Evolutionary conservation across 108 stramenopile genomes (phyloP).

Genomic region (Seminavis robusta): DNA sequence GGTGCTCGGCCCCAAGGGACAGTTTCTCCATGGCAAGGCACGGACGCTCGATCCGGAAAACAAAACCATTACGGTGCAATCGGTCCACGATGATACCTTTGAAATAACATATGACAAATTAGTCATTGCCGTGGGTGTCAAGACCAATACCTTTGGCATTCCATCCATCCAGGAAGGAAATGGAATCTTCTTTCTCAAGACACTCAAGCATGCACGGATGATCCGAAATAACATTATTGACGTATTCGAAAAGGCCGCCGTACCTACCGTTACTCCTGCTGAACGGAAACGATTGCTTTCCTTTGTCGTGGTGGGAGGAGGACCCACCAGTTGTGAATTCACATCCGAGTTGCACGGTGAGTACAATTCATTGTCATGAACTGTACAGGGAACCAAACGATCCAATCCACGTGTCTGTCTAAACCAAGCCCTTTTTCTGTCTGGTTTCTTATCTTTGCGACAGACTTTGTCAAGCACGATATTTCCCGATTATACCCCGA

Average conservation of each 20-base stretch:
- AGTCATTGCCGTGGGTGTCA: slow-evolving; percentile 83
- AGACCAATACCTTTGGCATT: slow-evolving; percentile 73
- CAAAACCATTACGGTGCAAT: slow-evolving; percentile 31
- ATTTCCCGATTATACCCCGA: slow-evolving; percentile 87
- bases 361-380: slow-evolving; percentile 17
- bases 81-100: slow-evolving; percentile 37
- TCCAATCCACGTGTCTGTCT: background rate
- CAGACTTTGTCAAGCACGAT: slow-evolving; percentile 85
- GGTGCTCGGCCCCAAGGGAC: slow-evolving; percentile 37
- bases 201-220: slow-evolving; percentile 89
- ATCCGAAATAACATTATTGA: slow-evolving; percentile 94
- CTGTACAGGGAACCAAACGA: background rate
- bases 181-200: slow-evolving; percentile 93
- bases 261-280: slow-evolving; percentile 54
- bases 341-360: slow-evolving; percentile 81
- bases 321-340: slow-evolving; percentile 96
- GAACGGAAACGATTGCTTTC: slow-evolving; percentile 84
- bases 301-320: slow-evolving; percentile 97
- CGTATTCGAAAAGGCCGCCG: slow-evolving; percentile 92
- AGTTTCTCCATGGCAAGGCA: slow-evolving; percentile 86
- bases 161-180: slow-evolving; percentile 52
- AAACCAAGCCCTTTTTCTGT: background rate
- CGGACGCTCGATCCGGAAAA: slow-evolving; percentile 52
- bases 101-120: slow-evolving; percentile 86
- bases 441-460: background rate